Evolutionary conservation across 495 filamentous ascomycete species (phyloP), one percentile per base, ranked within the genome.

Genomic region (Entonaema liquescens): DNA sequence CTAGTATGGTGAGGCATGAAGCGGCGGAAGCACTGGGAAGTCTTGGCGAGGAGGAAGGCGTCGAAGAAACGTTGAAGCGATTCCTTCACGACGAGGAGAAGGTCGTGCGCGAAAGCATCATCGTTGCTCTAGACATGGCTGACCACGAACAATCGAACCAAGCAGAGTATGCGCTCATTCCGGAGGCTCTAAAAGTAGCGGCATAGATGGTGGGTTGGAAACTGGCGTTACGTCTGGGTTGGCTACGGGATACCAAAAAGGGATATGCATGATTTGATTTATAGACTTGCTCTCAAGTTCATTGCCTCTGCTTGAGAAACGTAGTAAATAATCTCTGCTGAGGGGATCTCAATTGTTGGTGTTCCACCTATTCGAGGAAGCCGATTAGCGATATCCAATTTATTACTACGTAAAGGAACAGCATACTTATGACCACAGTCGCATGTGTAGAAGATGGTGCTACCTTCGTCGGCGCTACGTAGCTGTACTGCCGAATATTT

Each of bases 1-100:
- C 84, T 26, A 92, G 94, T 71, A 99, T 99, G 95, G 95, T 99
- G 66, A 89, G 95, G 62, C 95, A 99, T 77, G 95, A 99, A 78
- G 95, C 95, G 50, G 95, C 96, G 4, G 95, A 99, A 80, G 95
- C 95, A 23, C 89, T 99, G n/a, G 95, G 95, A 6, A 97, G 94
- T 73, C 84, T 99, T 23, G 95, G 95, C 17, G 93, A 95, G 25
- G 93, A 96, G 74, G 92, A 96, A 58, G 95, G 94, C 11, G 96
- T 98, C 26, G 94, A 97, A 74, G 90, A 92, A 58, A 90, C 88
- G 3, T 76, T 99, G 79, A 91, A 88, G 81, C 86, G 84, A 68
- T 98, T 97, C 81, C 80, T 97, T 55, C 84, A 97, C 72, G 96
- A 98, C 78, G 88, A 91, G 42, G 95, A 98, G 79, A 87, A 92